phyloP scores from a whole-genome alignment of 768 basidiomycete genomes.

The Mycena galopus region DNA sequence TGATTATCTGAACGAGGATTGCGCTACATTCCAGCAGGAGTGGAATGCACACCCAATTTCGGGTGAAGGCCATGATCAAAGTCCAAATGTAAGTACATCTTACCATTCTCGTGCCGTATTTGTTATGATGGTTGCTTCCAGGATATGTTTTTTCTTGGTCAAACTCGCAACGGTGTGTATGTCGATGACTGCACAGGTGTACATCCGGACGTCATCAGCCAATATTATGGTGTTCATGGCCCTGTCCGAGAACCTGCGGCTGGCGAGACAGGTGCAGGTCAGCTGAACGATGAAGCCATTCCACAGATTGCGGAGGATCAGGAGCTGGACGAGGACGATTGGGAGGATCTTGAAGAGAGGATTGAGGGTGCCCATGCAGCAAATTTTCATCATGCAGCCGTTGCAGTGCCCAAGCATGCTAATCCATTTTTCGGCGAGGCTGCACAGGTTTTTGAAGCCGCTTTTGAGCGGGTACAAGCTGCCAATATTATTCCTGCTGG shows the following conservation, averaged over 20 bases:
- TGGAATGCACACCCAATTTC: conserved; percentile 39
- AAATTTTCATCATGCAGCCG: neutral
- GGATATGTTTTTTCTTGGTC: conserved; percentile 19
- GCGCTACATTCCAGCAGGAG: conserved; percentile 27
- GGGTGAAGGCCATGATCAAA: conserved; percentile 30
- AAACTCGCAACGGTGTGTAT: conserved; percentile 8
- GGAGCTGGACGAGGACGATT: neutral
- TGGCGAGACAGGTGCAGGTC: conserved; percentile 1
- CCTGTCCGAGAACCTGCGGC: neutral
- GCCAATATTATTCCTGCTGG: neutral
- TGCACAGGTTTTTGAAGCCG: neutral
- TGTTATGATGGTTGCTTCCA: too few species aligned
- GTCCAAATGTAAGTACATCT: conserved; percentile 2
- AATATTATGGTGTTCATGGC: conserved; percentile 27
- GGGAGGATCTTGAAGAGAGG: neutral
- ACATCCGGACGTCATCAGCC: conserved; percentile 8
- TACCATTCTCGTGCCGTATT: neutral
- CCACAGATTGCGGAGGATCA: neutral
- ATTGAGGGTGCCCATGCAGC: neutral
- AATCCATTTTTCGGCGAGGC: neutral
- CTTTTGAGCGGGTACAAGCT: neutral
- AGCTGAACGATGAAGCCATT: neutral
- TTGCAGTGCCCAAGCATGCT: neutral
- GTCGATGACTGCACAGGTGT: conserved; percentile 21
- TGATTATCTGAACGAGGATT: conserved; percentile 13